Base-by-base conservation (phyloP, 2,329 filamentous ascomycete genomes). In the Verticillium tricorpus region DNA sequence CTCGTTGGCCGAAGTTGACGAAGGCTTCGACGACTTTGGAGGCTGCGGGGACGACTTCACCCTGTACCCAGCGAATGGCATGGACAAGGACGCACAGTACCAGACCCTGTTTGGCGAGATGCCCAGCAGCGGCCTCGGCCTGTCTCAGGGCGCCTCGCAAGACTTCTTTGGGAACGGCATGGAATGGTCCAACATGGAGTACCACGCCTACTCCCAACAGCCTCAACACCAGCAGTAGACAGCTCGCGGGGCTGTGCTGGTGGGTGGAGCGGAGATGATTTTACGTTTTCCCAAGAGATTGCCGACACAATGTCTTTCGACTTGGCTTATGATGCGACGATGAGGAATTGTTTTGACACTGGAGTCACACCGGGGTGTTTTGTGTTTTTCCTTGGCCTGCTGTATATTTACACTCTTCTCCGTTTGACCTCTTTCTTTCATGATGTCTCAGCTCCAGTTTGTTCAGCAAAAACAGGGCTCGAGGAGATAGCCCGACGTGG, bases 1-100 rank as follows among this genome's bases (percentile, higher is more conserved):
- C 52, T 88, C 87, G 0, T 73, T 86, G 63, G 77, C 78, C 19
- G 83, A 85, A 28, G 80, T 86, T 31, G 89, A 92, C 63, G 89
- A 92, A 68, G 83, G 82, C 45, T 90, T 87, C 67, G 83, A 85
- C 50, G 87, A 88, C 34, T 77, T 77, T 39, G 70, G 76, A 3
- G 69, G 71, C 32, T 75, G 77, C 35, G 76, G 77, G n/a, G 76
- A 73, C 12, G 89, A 92, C 72, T 92, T 92, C 67, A 82, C 84
- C 19, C 80, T 92, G 17, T 92, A 83, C 69, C 82, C 82, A 2
- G 60, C 72, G 17, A 68, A 67, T 12, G 69, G 69, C 37, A 70
- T 76, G 59, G 71, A 72, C 59, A 82, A 84, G 69, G 65, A 71
- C 4, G 70, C 74, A 34, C 73, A 75, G 8, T 76, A 78, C 52